Evolutionary conservation across 164 flowering plant species (phyloP).

Genomic region (grape (Vitis vinifera)): ASM3070453v1 NC_081821.1:5777501-5778000

Average conservation of each 20-base stretch:
- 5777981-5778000: constrained; percentile 60
- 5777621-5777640: constrained; percentile 90
- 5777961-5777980: constrained; percentile 63
- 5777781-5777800: constrained; percentile 83
- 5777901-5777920: constrained; percentile 46
- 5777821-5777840: constrained; percentile 78
- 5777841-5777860: constrained; percentile 70
- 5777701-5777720: constrained; percentile 90
- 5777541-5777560: constrained; percentile 82
- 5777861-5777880: constrained; percentile 59
- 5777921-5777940: constrained; percentile 45
- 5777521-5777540: constrained; percentile 56
- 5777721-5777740: constrained; percentile 91
- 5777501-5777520: constrained; percentile 89
- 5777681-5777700: constrained; percentile 83
- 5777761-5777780: constrained; percentile 87
- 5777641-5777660: constrained; percentile 67
- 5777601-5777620: constrained; percentile 94
- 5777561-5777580: constrained; percentile 65
- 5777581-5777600: constrained; percentile 77
- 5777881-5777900: constrained; percentile 48
- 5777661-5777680: constrained; percentile 77
- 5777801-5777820: constrained; percentile 80
- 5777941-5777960: constrained; percentile 53
- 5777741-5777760: constrained; percentile 77